Base-by-base conservation (phyloP, 2,329 filamentous ascomycete species). In the Trichoderma sp. region DNA sequence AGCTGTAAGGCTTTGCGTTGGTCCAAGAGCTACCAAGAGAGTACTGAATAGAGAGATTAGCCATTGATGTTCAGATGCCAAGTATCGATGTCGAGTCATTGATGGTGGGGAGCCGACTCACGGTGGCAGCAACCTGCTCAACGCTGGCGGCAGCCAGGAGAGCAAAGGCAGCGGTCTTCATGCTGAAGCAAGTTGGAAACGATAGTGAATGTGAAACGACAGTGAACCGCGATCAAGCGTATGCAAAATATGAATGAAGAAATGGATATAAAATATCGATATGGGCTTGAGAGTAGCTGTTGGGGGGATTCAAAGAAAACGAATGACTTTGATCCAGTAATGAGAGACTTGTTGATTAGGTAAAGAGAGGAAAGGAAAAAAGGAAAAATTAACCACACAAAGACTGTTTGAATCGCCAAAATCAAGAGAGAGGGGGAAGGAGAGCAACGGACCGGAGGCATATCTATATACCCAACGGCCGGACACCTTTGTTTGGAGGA, bases 1-100 rank as follows among this genome's bases (percentile, higher is more conserved):
- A 90, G 58, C 83, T 83, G 84, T 89, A 96, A 69, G 83, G 76
- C 65, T 76, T 73, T 60, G 82, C 81, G 27, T 74, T 64, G 12
- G 70, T 67, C 70, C 72, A 73, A 25, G 69, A 63, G n/a, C 67
- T 68, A 52, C 71, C 71, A 52, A 71, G 39, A 45, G 56, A 58
- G 50, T 42, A 69, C 67, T 67, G n/a, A 4, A 52, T 8, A 35
- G 42, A 29, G 35, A 13, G n/a, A 27, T 59, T 17, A 59, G 35
- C 27, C 25, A 59, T 29, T 25, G 1, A 4, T 32, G 9, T 12
- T 27, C 17, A 13, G 29, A 59, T 19, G 19, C 2, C 17, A 19
- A 10, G 25, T 45, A n/a, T 32, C n/a, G 22, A 29, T 42, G 34
- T 15, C 42, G 27, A 15, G 19, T 15, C 5, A 34, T 13, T 2